Evolutionary conservation across 31 red algal species (phyloP), one percentile per base, ranked within the genome.

Genomic region (Odonthalia washingtoniensis): DNA sequence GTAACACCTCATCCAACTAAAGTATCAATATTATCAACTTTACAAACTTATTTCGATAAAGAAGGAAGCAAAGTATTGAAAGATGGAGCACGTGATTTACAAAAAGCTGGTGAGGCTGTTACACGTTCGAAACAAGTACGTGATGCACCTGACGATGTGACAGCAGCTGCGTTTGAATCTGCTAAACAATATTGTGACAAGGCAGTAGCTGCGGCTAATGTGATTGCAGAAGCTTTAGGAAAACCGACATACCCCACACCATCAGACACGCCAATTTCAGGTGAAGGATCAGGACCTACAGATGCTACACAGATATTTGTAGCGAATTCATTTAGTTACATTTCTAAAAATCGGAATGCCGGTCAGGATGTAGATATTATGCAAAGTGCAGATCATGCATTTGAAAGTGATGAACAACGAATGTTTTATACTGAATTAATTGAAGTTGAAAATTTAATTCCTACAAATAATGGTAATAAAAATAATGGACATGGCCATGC

Each of bases 361-460:
- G 44, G 42, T 28, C 66, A 83, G 37, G 84, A 88, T 33, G 37
- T 78, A 0, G 84, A 87, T 17, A 52, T 75, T 40, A 46, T 77
- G 41, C 78, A 82, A 68, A 61, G 61, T 43, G 84, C 67, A 27
- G 91, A 83, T 65, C 83, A 83, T 62, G 84, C 91, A 32, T 98
- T 96, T 87, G 96, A 93, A 39, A 78, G 73, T 4, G 93, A 95
- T 53, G 89, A 86, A 43, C 94, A 98, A 65, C 46, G 90, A 28
- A 70, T 73, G 28, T 98, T 98, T 67, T 98, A 98, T 79, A 86
- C 77, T 0, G 92, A 87, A n/a, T 37, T 95, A 12, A 81, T 92
- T 16, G 68, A 63, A 18, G 36, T 90, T 45, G 26, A 40, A 40
- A 66, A 88, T 3, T 41, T 82, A 30, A 24, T 49, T 24, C 17